phyloP scores from a whole-genome alignment of 441 rosid species.

The Brassica balearica region DNA sequence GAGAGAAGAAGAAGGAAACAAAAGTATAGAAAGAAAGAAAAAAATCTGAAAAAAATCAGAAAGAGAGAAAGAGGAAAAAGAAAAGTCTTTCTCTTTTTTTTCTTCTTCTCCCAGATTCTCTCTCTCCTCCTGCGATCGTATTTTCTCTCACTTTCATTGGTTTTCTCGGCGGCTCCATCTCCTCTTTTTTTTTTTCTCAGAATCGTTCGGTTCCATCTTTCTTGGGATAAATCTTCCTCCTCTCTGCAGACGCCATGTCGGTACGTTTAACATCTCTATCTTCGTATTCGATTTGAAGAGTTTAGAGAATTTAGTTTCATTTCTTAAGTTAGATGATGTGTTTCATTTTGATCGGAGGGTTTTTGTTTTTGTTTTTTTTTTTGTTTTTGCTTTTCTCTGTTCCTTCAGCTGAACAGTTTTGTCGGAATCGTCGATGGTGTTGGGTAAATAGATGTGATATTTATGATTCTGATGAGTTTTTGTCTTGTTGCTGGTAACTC shows the following conservation, averaged over 20 bases:
- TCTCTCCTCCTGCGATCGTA: conserved; percentile 35
- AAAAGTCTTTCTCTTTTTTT: too few species aligned
- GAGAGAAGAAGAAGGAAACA: conserved; percentile 12
- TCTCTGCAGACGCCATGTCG: conserved; percentile 42
- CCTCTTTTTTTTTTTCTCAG: not conserved
- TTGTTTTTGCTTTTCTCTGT: not conserved
- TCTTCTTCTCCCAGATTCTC: not conserved
- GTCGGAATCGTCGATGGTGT: conserved; percentile 22
- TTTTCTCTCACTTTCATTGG: conserved; percentile 42
- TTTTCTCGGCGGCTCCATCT: conserved; percentile 46
- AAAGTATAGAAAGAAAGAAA: conserved; percentile 26
- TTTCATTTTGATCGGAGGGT: conserved; percentile 24
- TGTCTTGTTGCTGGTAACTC: conserved; percentile 12
- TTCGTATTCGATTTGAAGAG: too few species aligned
- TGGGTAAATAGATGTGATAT: conserved; percentile 16
- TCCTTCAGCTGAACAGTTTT: not conserved
- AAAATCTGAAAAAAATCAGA: not conserved
- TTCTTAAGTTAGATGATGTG: conserved; percentile 5
- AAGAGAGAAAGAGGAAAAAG: not conserved
- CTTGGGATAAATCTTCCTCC: conserved; percentile 36
- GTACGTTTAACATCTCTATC: conserved; percentile 30
- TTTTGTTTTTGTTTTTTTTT: not conserved
- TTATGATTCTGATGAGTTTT: conserved; percentile 27
- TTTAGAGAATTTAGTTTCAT: conserved; percentile 14
- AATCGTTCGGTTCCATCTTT: conserved; percentile 27